Evolutionary conservation across 179 eudicot genomes (phyloP).

Genomic region (Sideroxylon spinosum): DNA sequence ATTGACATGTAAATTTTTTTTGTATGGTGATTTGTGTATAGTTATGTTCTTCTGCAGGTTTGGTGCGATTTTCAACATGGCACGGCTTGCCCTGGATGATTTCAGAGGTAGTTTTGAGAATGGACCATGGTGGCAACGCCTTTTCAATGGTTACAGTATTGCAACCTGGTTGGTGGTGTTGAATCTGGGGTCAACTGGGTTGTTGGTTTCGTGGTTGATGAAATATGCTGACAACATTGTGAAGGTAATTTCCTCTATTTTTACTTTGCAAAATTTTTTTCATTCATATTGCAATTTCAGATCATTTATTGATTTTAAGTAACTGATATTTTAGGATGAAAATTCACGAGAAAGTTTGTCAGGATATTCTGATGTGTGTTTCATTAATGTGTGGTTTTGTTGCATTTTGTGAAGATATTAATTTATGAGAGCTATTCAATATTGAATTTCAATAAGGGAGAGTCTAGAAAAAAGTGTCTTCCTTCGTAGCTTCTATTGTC

Average conservation of each 20-base stretch:
- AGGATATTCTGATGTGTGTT: neutral
- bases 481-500: too few species aligned
- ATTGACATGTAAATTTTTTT: neutral
- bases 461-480: too few species aligned
- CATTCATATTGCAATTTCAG: neutral
- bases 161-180: conserved; percentile 92
- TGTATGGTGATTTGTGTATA: neutral
- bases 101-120: conserved; percentile 74
- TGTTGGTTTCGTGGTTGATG: conserved; percentile 95
- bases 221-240: conserved; percentile 93
- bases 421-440: too few species aligned
- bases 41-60: conserved; percentile 39
- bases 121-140: conserved; percentile 90
- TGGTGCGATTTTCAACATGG: conserved; percentile 89
- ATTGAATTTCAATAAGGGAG: too few species aligned
- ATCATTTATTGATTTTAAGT: neutral
- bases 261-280: neutral
- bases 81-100: conserved; percentile 67
- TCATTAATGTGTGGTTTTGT: conserved; percentile 6
- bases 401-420: neutral
- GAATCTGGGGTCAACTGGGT: conserved; percentile 90
- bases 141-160: conserved; percentile 74
- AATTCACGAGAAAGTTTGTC: neutral
- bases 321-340: neutral
- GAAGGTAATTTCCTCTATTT: conserved; percentile 43